These are phyloP conservation scores for Neurospora crassa DNA, from an alignment of 2,329 filamentous ascomycete species.

Conservation along the genomic window DNA sequence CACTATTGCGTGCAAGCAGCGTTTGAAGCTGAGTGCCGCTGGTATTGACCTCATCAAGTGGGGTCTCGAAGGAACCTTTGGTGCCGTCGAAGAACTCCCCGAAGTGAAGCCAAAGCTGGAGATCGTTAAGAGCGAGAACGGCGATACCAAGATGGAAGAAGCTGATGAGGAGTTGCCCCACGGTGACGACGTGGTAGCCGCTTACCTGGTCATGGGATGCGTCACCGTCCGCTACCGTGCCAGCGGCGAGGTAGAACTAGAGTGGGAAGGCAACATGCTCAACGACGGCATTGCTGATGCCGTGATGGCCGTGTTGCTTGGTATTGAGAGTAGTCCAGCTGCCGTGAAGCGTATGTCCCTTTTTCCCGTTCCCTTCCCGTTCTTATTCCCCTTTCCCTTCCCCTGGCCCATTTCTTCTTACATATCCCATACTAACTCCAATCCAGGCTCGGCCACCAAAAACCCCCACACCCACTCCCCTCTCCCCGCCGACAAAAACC, in stretches of 20 bases:
- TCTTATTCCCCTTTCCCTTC: not conserved
- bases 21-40: slow-evolving; percentile 76
- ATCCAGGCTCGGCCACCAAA: slow-evolving; percentile 49
- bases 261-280: slow-evolving; percentile 97
- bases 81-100: slow-evolving; percentile 63
- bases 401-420: slow-evolving; percentile 4
- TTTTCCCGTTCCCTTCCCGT: slow-evolving; percentile 7
- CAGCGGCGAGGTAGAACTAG: slow-evolving; percentile 75
- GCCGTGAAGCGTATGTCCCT: slow-evolving; percentile 71
- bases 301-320: slow-evolving; percentile 84
- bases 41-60: slow-evolving; percentile 87
- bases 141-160: slow-evolving; percentile 22
- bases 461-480: slow-evolving; percentile 35
- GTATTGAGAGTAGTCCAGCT: slow-evolving; percentile 86
- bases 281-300: slow-evolving; percentile 98
- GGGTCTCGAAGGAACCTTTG: slow-evolving; percentile 91
- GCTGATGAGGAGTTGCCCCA: slow-evolving; percentile 57
- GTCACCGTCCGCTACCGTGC: slow-evolving; percentile 69
- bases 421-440: slow-evolving; percentile 15
- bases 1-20: slow-evolving; percentile 85
- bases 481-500: slow-evolving; percentile 47
- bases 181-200: slow-evolving; percentile 41
- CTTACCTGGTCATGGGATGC: slow-evolving; percentile 79
- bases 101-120: slow-evolving; percentile 35
- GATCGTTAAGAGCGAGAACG: slow-evolving; percentile 24